Evolutionary conservation across 129 eudicot genomes (phyloP).

Genomic region (Lactuca saligna): DNA sequence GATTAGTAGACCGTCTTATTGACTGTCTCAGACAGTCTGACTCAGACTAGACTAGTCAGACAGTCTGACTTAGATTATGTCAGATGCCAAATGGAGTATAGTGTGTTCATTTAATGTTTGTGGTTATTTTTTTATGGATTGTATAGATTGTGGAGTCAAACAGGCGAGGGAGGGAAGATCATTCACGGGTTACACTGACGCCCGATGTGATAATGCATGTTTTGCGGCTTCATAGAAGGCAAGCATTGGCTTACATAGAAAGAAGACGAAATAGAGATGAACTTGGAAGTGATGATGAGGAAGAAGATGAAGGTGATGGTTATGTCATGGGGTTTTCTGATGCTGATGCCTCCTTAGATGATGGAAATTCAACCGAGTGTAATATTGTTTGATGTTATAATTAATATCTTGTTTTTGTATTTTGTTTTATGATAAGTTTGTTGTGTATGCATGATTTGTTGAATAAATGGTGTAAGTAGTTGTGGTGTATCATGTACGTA

Average conservation of each 20-base stretch:
- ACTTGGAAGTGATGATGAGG: conserved; percentile 45
- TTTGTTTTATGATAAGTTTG: neutral
- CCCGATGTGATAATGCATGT: conserved; percentile 87
- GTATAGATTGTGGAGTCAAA: conserved; percentile 61
- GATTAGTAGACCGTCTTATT: too few relatives aligned
- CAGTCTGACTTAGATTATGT: neutral
- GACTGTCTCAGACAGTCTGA: too few relatives aligned
- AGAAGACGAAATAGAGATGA: conserved; percentile 55
- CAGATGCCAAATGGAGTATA: neutral
- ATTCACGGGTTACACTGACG: conserved; percentile 63
- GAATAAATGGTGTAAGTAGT: conserved; percentile 14
- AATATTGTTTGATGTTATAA: conserved; percentile 28
- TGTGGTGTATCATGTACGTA: neutral
- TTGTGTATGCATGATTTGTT: conserved; percentile 1
- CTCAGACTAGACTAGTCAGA: too few relatives aligned
- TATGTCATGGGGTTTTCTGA: conserved; percentile 50
- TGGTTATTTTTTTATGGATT: neutral
- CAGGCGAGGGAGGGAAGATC: conserved; percentile 68
- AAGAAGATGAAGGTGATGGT: conserved; percentile 49
- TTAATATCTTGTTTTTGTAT: neutral
- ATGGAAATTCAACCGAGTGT: conserved; percentile 59
- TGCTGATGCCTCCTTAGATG: conserved; percentile 54
- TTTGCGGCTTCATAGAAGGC: conserved; percentile 79
- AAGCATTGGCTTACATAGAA: conserved; percentile 68
- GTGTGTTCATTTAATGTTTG: neutral